These are phyloP conservation scores for Diplodia intermedia DNA, from an alignment of 2,329 filamentous ascomycete genomes.

Conservation along the genomic window DNA sequence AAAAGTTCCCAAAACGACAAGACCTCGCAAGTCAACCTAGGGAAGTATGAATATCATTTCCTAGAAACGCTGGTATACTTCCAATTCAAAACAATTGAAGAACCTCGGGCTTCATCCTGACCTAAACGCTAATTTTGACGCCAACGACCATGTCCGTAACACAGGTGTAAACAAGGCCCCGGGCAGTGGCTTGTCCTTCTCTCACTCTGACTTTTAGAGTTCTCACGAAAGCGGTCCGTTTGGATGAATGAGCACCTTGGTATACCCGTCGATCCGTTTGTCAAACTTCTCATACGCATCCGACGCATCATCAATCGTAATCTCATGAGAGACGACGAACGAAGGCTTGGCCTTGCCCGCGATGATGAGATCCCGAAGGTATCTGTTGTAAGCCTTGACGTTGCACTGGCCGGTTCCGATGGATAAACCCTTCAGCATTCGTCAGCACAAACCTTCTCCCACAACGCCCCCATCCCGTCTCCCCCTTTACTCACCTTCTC, in stretches of 20 bases:
- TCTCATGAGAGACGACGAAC: conserved; percentile 71
- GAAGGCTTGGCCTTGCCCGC: conserved; percentile 69
- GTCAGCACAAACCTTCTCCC: conserved; percentile 13
- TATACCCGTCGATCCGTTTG: conserved; percentile 69
- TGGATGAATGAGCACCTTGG: conserved; percentile 71
- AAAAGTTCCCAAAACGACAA: too few relatives aligned
- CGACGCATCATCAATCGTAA: conserved; percentile 67
- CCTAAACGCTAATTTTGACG: too few relatives aligned
- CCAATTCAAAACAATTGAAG: too few relatives aligned
- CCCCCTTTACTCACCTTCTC: conserved; percentile 61
- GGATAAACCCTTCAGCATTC: conserved; percentile 58
- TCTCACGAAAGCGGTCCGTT: conserved; percentile 56
- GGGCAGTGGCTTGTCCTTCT: too few relatives aligned
- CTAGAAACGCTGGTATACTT: too few relatives aligned
- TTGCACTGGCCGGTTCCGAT: conserved; percentile 71
- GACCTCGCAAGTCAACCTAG: too few relatives aligned
- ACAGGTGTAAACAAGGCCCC: too few relatives aligned
- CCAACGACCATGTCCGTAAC: too few relatives aligned
- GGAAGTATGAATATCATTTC: too few relatives aligned
- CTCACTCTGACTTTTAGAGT: neutral
- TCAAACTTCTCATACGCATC: conserved; percentile 71
- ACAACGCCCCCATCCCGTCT: neutral
- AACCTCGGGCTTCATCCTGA: too few relatives aligned
- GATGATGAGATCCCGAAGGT: conserved; percentile 70
- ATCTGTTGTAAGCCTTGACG: conserved; percentile 71